Evolutionary conservation across 306 rosid species (phyloP), one percentile per base, ranked within the genome.

Genomic region (Fagus crenata): DNA sequence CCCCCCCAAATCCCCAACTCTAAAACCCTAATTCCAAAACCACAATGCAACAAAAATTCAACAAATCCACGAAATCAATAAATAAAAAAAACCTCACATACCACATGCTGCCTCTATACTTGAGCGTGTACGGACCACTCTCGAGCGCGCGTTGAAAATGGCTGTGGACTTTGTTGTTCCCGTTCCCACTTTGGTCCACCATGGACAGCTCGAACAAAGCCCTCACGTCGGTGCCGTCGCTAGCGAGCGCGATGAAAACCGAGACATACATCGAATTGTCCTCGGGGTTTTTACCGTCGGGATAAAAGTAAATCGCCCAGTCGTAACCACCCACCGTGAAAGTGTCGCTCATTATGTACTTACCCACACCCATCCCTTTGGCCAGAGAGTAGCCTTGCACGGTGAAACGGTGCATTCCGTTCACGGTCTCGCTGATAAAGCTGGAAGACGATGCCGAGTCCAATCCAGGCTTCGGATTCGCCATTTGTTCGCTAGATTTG

Each of bases 51-150:
- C 53, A 43, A 76, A 1, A 3, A 54, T 6, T n/a, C 14, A 59
- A 49, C 35, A 65, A 67, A 70, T 40, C 40, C 53, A 49, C 61
- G 4, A n/a, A 33, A 28, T 46, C 63, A 53, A 36, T 4, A 1
- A 31, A 58, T 22, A 53, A 58, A 7, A 12, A 12, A 37, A 5
- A 49, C 49, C 17, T 58, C 53, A 2, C 70, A 63, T 86, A 93
- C 98, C 98, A 93, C 98, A 93, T 93, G 84, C 98, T 93, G 77
- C 98, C 98, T 71, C 93, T 84, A 71, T 91, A 93, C 89, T 93
- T 93, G 77, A 93, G 75, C 7, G 97, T 89, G 77, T 93, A 93
- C 3, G 98, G 97, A 32, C 98, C 98, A 70, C 98, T 84, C 85
- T 93, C 98, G 6, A 93, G 86, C 0, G 98, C 91, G 2, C 98